Percentiles rank a stretch among this genome's conserved stretches.
phyloP scores from a whole-genome alignment of 805 yeast genomes.

The Wickerhamiella azyma region DNA sequence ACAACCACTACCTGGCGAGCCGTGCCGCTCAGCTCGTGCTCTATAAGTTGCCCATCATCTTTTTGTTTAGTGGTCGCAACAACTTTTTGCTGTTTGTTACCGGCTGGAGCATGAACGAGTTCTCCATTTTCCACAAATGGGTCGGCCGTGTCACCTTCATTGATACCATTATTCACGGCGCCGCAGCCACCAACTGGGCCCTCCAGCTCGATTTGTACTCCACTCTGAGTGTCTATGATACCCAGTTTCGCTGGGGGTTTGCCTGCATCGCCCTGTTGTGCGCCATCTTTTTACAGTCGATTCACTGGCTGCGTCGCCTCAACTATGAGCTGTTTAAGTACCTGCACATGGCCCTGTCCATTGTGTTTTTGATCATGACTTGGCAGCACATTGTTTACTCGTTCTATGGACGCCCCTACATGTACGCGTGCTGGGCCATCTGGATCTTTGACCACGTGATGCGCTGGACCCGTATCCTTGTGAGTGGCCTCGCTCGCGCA shows the following conservation, averaged over 20 bases:
- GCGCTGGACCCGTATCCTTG: slow-evolving; percentile 38
- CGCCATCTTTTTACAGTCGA: slow-evolving; percentile 34
- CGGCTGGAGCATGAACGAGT: slow-evolving; percentile 31
- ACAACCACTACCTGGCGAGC: slow-evolving; percentile 20
- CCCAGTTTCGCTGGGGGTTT: slow-evolving; percentile 6
- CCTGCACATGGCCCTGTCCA: slow-evolving; percentile 43
- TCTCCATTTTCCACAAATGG: slow-evolving; percentile 50
- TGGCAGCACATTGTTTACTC: slow-evolving; percentile 36
- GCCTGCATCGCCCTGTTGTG: slow-evolving; percentile 1
- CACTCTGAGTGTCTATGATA: neutral
- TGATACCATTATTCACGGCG: slow-evolving; percentile 40
- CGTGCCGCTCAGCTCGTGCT: slow-evolving; percentile 23
- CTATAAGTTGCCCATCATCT: slow-evolving; percentile 31
- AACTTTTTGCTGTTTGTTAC: slow-evolving; percentile 42
- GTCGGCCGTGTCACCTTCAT: slow-evolving; percentile 39
- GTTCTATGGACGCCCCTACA: slow-evolving; percentile 8
- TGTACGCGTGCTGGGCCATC: slow-evolving; percentile 35
- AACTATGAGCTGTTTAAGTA: slow-evolving; percentile 47
- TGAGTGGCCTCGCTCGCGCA: slow-evolving; percentile 35
- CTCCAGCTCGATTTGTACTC: slow-evolving; percentile 25
- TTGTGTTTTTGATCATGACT: slow-evolving; percentile 40
- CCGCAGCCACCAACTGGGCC: slow-evolving; percentile 24
- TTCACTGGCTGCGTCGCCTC: slow-evolving; percentile 36
- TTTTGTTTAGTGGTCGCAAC: slow-evolving; percentile 53
- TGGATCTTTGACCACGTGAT: slow-evolving; percentile 55